Evolutionary conservation across 768 basidiomycete species (phyloP), one percentile per base, ranked within the genome.

Genomic region (Rhizopogon sp.): DNA sequence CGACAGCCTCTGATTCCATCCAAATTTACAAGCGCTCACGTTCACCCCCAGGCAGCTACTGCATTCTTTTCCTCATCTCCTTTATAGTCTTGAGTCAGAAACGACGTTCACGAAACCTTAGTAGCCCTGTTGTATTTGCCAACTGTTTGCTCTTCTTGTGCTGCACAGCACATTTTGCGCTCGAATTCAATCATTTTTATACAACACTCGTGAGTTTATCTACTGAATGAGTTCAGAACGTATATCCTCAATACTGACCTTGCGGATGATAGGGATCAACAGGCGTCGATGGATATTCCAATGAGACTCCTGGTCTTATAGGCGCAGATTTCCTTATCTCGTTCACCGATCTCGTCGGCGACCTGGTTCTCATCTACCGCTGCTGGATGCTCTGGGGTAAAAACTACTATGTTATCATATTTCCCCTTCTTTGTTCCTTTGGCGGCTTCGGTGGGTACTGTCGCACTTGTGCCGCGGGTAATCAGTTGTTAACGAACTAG

Each of bases 351-450:
- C 66, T 76, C 39, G 31, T 72, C 20, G 74, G 72, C 1, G 65
- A 74, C 58, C 14, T 68, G 37, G 56, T 70, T 44, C 66, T 76
- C 35, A 58, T 74, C 29, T 76, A 76, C 53, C 76, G 77, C 35
- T 76, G 73, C 61, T 78, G 72, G 68, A 59, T 73, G 56, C 44
- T 78, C 44, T 78, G 75, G 74, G 66, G 59, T 1, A 62, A 58
- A 47, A 72, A 67, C 39, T 68, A 68, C 53, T 67, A 63, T 54
- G 43, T 77, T 37, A 46, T 70, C 28, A 39, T 72, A 22, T 44
- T 76, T 2, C 76, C 76, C 3, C 43, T 69, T 52, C 61, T 76
- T 9, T 57, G 68, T 7, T 62, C 75, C 1, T 10, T 74, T 10
- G 63, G 56, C 7, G 67, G 69, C 37, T 65, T 77, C 44, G 59